These are phyloP conservation scores for Geotrichum australiense DNA, from an alignment of 1,139 yeast species.

Conservation along the genomic window DNA sequence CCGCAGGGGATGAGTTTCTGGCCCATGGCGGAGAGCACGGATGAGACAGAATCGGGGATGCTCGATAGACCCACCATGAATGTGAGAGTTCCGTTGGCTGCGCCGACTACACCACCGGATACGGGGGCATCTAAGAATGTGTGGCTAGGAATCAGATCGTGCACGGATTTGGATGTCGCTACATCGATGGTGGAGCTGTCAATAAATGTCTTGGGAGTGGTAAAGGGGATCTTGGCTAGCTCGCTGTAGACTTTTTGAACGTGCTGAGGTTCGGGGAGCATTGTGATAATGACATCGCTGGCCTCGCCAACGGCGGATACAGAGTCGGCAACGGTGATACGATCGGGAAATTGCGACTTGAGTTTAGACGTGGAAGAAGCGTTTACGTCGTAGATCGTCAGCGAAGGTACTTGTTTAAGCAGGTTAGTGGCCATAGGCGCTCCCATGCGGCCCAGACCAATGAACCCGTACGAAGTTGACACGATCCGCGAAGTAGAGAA, in stretches of 20 bases:
- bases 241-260: constrained; percentile 42
- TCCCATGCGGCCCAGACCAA: constrained; percentile 58
- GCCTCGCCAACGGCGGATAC: constrained; percentile 37
- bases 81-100: constrained; percentile 48
- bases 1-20: constrained; percentile 51
- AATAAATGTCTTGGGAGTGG: constrained; percentile 28
- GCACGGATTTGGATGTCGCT: constrained; percentile 41
- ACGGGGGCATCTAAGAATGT: constrained; percentile 52
- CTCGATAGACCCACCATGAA: constrained; percentile 46
- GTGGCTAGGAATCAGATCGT: constrained; percentile 27
- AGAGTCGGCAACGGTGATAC: constrained; percentile 25
- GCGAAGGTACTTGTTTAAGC: constrained; percentile 18
- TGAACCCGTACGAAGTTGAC: constrained; percentile 49
- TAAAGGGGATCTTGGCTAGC: constrained; percentile 30
- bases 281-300: constrained; percentile 38
- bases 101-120: constrained; percentile 57
- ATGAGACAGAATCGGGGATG: constrained; percentile 24
- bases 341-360: not conserved
- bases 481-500: no score
- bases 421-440: constrained; percentile 54
- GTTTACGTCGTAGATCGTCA: constrained; percentile 43
- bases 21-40: constrained; percentile 46
- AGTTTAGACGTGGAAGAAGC: constrained; percentile 31
- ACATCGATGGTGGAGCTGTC: constrained; percentile 56
- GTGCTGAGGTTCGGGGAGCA: constrained; percentile 57